These are phyloP conservation scores for Neonectria neomacrospora DNA, from an alignment of 2,329 filamentous ascomycete species.

Conservation along the genomic window DNA sequence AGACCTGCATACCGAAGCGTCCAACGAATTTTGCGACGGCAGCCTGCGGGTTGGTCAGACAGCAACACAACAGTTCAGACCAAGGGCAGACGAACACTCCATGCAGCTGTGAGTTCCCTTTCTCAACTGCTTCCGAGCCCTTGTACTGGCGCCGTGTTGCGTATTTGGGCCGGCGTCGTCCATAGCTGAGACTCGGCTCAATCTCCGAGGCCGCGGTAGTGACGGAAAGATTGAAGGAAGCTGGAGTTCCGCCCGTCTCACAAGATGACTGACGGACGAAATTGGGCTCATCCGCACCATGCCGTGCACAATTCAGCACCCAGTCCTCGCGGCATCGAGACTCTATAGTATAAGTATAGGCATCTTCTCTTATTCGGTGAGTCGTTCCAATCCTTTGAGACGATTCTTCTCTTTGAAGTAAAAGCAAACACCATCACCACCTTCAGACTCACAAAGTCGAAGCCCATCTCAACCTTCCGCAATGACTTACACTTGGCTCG, in stretches of 20 bases:
- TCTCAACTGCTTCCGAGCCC: slow-evolving; percentile 34
- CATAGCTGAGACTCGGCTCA: neutral
- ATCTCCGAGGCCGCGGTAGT: neutral
- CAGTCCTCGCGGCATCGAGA: neutral
- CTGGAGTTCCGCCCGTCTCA: neutral
- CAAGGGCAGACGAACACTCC: slow-evolving; percentile 30
- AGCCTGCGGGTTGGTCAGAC: slow-evolving; percentile 46
- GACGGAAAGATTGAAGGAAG: neutral
- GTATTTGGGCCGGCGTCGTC: slow-evolving; percentile 2
- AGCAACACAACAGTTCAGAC: neutral
- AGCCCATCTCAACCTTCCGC: neutral
- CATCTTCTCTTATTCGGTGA: neutral
- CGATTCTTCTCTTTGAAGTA: neutral
- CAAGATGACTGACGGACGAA: neutral
- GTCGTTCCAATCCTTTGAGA: no score
- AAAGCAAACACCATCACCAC: neutral
- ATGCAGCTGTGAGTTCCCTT: slow-evolving; percentile 44
- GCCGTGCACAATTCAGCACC: no score
- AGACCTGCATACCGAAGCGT: slow-evolving; percentile 54
- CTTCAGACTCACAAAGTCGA: neutral
- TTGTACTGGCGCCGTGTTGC: neutral
- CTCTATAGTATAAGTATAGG: neutral
- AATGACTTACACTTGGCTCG: slow-evolving; percentile 46
- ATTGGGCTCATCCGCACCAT: neutral
- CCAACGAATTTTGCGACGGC: slow-evolving; percentile 60